Base-by-base conservation (phyloP, 2,329 filamentous ascomycete genomes). In the Pyrenochaeta sp. region DNA sequence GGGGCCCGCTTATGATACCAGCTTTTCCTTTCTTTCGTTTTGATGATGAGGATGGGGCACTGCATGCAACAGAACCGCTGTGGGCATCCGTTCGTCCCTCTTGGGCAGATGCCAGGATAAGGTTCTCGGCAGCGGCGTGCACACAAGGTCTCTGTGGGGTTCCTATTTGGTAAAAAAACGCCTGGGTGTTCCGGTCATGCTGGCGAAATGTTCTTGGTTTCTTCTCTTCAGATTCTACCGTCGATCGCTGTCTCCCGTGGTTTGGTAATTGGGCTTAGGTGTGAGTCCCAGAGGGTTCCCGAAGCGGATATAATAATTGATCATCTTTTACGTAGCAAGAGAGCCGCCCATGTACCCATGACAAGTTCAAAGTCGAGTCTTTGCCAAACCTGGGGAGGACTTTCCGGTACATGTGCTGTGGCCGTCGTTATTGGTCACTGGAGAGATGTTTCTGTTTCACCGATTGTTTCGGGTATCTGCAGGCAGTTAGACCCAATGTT, bases 1-100 rank as follows among this genome's bases (percentile, higher is more conserved):
- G 51, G 52, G 37, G 45, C 61, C 51, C 51, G 57, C 59, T 60
- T 60, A 64, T 66, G 64, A 72, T 72, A 72, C 68, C 71, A 71
- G 57, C 31, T 54, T 67, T 61, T 65, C 53, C 48, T 64, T 49
- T 57, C 41, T 56, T 30, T n/a, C n/a, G n/a, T n/a, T n/a, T n/a
- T n/a, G n/a, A n/a, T n/a, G n/a, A n/a, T n/a, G n/a, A n/a, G n/a
- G 36, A 51, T 61, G 36, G 55, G 61, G 58, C 53, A 58, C 61
- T 65, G 62, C 58, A 59, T 62, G 48, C 50, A 51, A 34, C 62
- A 65, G 44, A 55, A 32, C 42, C 58, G 40, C 57, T 62, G 58
- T 55, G 49, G 51, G 58, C 55, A 57, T 58, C 57, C 57, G 55
- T 59, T 62, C 47, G 49, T 64, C 55, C 52, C 53, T 55, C 43